Base-by-base conservation (phyloP, 1,139 yeast species). In the Barnettozyma hawaiiensis region DNA sequence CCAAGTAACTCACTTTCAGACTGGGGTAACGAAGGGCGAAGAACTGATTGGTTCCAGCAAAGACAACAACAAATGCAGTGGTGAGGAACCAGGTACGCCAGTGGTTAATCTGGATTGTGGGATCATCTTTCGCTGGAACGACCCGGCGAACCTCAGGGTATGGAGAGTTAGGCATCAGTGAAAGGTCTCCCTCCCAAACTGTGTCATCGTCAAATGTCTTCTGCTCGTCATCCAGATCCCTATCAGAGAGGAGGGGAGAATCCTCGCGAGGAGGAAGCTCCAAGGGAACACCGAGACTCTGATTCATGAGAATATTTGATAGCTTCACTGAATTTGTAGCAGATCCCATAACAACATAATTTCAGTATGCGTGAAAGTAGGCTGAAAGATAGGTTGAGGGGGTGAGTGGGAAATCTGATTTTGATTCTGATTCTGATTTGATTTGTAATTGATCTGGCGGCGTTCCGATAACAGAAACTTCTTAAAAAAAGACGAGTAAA, bases 71-170 rank as follows among this genome's bases (percentile, higher is more conserved):
- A 51, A 74, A 71, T 18, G 71, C 55, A 41, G 74, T 60, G 26
- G 76, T 75, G 37, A 65, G 42, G 26, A 55, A 50, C 79, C 79
- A 74, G 51, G 71, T 70, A 63, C 80, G 67, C 57, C 75, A 59
- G 45, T 77, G 75, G 48, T 70, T 71, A 50, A 73, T 72, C 8
- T 66, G 66, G 22, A 73, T 50, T 4, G 65, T 48, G 1, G 69
- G 65, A 54, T 74, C 78, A 55, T 73, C 78, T 16, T 64, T 58
- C 11, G 70, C 64, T 6, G 78, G 74, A 32, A 75, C 78, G 7
- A 76, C 71, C 21, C 76, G 75, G 62, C 79, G 67, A 37, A 74
- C 79, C 55, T 74, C 78, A 0, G 78, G 72, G 53, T 71, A 71
- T 14, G 77, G 76, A 9, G 77, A 73, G 51, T 74, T 76, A 47